Conservation (phyloP, 2,329 filamentous ascomycete species). For the Knoxdaviesia proteae region DNA sequence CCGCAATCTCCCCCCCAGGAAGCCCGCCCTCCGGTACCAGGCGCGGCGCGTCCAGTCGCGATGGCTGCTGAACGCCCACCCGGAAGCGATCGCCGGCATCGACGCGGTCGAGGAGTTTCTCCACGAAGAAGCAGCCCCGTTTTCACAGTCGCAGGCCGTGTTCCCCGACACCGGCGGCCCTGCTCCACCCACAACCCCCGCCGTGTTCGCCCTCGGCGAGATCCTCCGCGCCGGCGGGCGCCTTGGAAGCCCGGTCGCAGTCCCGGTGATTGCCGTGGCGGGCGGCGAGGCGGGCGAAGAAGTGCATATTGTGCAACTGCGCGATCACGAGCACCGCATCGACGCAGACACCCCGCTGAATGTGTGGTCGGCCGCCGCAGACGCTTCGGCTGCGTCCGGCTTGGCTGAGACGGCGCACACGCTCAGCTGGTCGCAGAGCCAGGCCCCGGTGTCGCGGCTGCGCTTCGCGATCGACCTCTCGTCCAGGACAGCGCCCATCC, state of each 20-base stretch:
- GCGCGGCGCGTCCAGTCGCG: slow-evolving; percentile 17
- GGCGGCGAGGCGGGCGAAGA: slow-evolving; percentile 37
- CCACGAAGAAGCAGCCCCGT: slow-evolving; percentile 11
- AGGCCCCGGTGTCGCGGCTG: slow-evolving; percentile 26
- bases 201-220: slow-evolving; percentile 34
- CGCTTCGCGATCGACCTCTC: slow-evolving; percentile 21
- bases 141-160: not conserved
- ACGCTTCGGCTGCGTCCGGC: slow-evolving; percentile 11
- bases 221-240: slow-evolving; percentile 20
- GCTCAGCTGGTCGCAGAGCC: slow-evolving; percentile 30
- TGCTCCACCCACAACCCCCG: slow-evolving; percentile 5
- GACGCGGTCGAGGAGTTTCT: slow-evolving; percentile 12
- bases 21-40: slow-evolving; percentile 1
- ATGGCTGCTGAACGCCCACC: slow-evolving; percentile 30
- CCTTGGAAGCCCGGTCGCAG: slow-evolving; percentile 7
- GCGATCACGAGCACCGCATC: slow-evolving; percentile 24
- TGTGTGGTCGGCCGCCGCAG: slow-evolving; percentile 24
- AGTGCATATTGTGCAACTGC: slow-evolving; percentile 31
- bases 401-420: slow-evolving; percentile 25
- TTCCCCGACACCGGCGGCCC: slow-evolving; percentile 1
- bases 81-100: slow-evolving; percentile 24
- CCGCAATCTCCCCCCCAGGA: not conserved
- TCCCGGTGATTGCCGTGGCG: slow-evolving; percentile 22
- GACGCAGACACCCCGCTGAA: no score
- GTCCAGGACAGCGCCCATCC: slow-evolving; percentile 15